Base-by-base conservation (phyloP, 352 stramenopile genomes). In the Pythium folliculosum region DNA sequence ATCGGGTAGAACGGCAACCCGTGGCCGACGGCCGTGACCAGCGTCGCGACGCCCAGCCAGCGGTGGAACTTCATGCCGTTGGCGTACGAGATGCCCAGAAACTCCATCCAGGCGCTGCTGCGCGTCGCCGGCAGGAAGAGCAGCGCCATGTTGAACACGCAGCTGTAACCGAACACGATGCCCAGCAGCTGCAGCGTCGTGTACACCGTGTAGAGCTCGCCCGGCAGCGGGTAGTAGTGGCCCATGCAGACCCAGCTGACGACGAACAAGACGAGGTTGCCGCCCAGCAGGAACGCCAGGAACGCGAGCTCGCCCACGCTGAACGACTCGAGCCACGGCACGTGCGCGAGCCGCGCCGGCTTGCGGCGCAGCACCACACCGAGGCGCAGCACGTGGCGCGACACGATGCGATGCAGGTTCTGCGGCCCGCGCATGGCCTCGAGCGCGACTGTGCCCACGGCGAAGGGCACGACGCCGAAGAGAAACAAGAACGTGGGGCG, bases 71-170 rank as follows among this genome's bases (percentile, higher is more conserved):
- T 80, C 32, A 84, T 72, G 43, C 67, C 77, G 50, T 81, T 81
- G 3, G 75, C 65, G 60, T 80, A 82, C 30, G 77, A 79, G 43
- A 85, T 70, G 48, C 65, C 67, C 23, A 82, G 35, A 43, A 77
- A 78, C 35, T 78, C 75, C 69, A 82, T 80, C 75, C 75, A 85
- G 9, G 65, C 68, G 23, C 72, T 67, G 52, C 72, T 76, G 16
- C 72, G 66, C 14, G 77, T 81, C 22, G 72, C 59, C 5, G 76
- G 76, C 0, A 82, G 27, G 37, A 69, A 67, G 16, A 92, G 66
- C 60, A 92, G 86, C 23, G 82, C 76, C 79, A 92, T 88, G 68
- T 90, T 91, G 74, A 82, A 92, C 51, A 91, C 78, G 70, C 73
- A 81, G 35, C 77, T 66, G 70, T 88, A 90, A 10, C 73, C 76